phyloP scores from a whole-genome alignment of 345 rosid genomes.

The Acer yangbiense region DNA sequence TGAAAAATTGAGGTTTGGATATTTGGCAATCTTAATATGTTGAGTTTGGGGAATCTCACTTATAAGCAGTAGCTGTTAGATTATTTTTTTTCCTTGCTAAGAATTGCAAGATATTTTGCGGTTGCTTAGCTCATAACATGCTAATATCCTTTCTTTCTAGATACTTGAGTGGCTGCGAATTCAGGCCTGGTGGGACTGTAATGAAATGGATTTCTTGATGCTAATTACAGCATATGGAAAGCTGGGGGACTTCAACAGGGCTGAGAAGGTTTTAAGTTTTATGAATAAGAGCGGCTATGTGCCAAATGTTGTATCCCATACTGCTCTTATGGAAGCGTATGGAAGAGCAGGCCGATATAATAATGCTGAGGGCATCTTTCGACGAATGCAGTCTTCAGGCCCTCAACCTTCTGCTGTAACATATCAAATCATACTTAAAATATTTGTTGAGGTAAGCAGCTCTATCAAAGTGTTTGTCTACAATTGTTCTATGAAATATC shows the following conservation, averaged over 20 bases:
- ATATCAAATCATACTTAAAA: conserved; percentile 86
- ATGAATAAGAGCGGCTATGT: conserved; percentile 71
- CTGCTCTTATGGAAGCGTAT: conserved; percentile 96
- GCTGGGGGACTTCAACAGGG: conserved; percentile 79
- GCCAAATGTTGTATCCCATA: conserved; percentile 78
- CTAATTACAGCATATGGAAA: conserved; percentile 91
- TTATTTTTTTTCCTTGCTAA: neutral
- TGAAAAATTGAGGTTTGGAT: neutral
- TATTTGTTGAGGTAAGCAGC: conserved; percentile 66
- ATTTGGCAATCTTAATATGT: neutral
- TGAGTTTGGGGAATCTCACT: neutral
- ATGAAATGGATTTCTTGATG: conserved; percentile 86
- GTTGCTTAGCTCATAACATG: neutral
- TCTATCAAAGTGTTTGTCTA: conserved; percentile 9
- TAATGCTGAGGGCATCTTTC: conserved; percentile 90
- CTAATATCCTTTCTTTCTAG: conserved; percentile 40
- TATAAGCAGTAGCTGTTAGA: neutral
- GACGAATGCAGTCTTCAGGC: conserved; percentile 89
- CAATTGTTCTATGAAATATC: neutral
- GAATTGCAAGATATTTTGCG: neutral
- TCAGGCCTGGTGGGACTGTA: conserved; percentile 89
- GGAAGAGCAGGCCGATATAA: conserved; percentile 85
- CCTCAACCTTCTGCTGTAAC: conserved; percentile 95
- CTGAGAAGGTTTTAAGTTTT: conserved; percentile 69
- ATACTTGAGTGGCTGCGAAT: conserved; percentile 90